Base-by-base conservation (phyloP, 495 filamentous ascomycete genomes). In the Paragyromitra xinjiangensis region DNA sequence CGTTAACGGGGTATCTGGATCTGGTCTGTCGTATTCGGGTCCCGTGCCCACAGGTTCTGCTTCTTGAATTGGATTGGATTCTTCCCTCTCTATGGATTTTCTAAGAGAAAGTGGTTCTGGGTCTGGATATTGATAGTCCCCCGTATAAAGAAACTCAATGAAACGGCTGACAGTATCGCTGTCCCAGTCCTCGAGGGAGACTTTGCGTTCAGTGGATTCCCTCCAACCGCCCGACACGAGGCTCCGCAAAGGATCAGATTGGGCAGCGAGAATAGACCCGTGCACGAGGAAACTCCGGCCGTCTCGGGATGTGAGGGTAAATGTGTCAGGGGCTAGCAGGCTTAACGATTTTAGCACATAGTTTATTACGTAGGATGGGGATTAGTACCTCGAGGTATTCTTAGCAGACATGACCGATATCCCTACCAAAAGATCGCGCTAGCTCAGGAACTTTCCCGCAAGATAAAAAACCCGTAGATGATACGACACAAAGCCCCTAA, bases 91-190 rank as follows among this genome's bases (percentile, higher is more conserved):
- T 2, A 16, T 12, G 24, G 0, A 22, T 19, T 6, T 66, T 34
- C 22, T 2, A 26, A 22, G 2, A 26, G 6, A 61, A 39, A 16
- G 4, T 4, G n/a, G 44, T 1, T 50, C 19, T 0, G 56, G 34
- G 1, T 29, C 22, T 3, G 44, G 42, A 14, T 24, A 37, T n/a
- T 16, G 19, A 4, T 71, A 71, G 42, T 40, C 16, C 0, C 45
- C 29, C 2, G 45, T 12, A 53, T 71, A 71, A 8, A 71, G 69
- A 37, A 55, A 64, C 14, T 64, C 29, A 5, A 71, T 29, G 7
- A 71, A 51, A 22, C 29, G 56, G 0, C 26, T 26, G 6, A 71
- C 58, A 1, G 69, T 71, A 22, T 64, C 69, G 2, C 69, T 6
- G 2, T 71, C 69, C 69, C 69, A 71, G n/a, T 40, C 29, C 1